Evolutionary conservation across 495 filamentous ascomycete genomes (phyloP), one percentile per base, ranked within the genome.

Genomic region (Penicillium salamii): DNA sequence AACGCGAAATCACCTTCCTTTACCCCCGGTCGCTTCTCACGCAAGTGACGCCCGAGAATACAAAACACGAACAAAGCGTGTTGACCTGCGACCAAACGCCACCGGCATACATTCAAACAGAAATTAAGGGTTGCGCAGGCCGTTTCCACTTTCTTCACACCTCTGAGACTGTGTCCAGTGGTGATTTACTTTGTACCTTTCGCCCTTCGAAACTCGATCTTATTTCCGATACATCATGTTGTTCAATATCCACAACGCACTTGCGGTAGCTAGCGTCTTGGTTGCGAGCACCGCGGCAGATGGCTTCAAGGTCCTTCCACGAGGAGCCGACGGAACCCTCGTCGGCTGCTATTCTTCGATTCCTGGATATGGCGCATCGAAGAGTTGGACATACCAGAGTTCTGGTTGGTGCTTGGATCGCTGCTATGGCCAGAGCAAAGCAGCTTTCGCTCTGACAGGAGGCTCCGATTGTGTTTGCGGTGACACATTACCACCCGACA

Each of bases 391-490:
- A 38, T 80, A 67, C 23, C 78, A 80, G 43, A 76, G 74, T 62
- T 61, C 68, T 20, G 72, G 72, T 54, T 77, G 76, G 52, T 80
- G 78, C 46, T 59, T 69, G 29, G 43, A 68, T 33, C 49, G 54
- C 33, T 80, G 78, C 52, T 48, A 59, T 18, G 40, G 46, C 0
- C 48, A 56, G 14, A 61, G 58, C 26, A 57, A 67, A 17, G 52
- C 72, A 3, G 73, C 75, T 4, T 75, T 77, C 52, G 78, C 59
- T 28, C 53, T 76, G 49, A 69, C 57, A 3, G 59, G 55, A 18
- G 74, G 72, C 14, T 65, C 69, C 1, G 50, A 75, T 44, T 80
- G 78, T 58, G 58, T 69, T 18, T 80, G 78, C 55, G 78, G 76
- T 19, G 55, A 74, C 29, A 54, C 68, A 39, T 23, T 78, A 11